Evolutionary conservation across 2,329 filamentous ascomycete species (phyloP).

Genomic region (Elsinoe ampelina): DNA sequence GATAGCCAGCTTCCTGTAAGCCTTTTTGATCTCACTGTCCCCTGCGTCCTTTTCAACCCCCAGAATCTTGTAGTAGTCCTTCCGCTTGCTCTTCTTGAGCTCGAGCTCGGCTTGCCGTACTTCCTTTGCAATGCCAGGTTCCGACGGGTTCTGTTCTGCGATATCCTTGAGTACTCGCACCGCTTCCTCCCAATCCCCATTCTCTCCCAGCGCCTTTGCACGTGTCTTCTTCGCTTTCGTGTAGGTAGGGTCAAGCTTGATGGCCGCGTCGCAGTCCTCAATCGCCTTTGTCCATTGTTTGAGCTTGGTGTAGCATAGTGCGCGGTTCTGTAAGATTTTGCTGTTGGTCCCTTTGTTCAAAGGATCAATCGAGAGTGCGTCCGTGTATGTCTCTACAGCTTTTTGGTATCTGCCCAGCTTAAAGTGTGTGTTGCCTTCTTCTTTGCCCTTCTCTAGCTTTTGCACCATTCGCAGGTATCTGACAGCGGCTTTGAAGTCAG

Average conservation of each 20-base stretch:
- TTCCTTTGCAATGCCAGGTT: slow-evolving; percentile 72
- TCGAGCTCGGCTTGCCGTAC: slow-evolving; percentile 86
- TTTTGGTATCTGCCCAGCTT: slow-evolving; percentile 71
- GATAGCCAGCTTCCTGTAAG: slow-evolving; percentile 90
- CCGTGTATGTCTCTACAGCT: slow-evolving; percentile 75
- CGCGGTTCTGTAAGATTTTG: slow-evolving; percentile 89
- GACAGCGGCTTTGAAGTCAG: slow-evolving; percentile 79
- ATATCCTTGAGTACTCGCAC: slow-evolving; percentile 82
- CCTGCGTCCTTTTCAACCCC: slow-evolving; percentile 76
- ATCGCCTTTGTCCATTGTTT: slow-evolving; percentile 79
- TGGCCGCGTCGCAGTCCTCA: slow-evolving; percentile 73
- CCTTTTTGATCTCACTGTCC: slow-evolving; percentile 86
- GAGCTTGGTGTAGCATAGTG: slow-evolving; percentile 71
- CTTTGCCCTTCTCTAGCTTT: slow-evolving; percentile 86
- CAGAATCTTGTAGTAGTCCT: slow-evolving; percentile 98
- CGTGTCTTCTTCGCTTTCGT: slow-evolving; percentile 87
- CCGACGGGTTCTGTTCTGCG: slow-evolving; percentile 71
- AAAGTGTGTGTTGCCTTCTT: slow-evolving; percentile 84
- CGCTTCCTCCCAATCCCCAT: slow-evolving; percentile 86
- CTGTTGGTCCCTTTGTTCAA: slow-evolving; percentile 86
- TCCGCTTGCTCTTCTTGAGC: slow-evolving; percentile 92
- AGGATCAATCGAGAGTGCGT: slow-evolving; percentile 77
- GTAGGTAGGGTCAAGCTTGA: slow-evolving; percentile 75
- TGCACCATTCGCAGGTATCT: slow-evolving; percentile 85
- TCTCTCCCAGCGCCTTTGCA: slow-evolving; percentile 77